Evolutionary conservation across 208 protist species (phyloP), one percentile per base, ranked within the genome.

Genomic region (Phytomonas serpens): DNA sequence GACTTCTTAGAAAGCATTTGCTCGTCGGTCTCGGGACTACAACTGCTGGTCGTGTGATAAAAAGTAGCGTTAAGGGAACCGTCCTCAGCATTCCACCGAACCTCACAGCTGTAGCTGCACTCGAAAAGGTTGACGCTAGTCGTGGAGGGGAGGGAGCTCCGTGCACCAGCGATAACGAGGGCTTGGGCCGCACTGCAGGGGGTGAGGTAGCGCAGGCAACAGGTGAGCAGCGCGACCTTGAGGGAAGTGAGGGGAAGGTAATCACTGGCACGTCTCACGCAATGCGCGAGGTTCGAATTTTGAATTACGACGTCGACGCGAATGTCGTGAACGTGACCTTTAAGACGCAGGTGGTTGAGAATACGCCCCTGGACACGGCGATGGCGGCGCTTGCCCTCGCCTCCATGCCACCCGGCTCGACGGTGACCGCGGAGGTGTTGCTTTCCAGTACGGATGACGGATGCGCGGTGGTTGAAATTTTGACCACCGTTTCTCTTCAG

Each of bases 391-490:
- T 75, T 0, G 78, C 77, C 27, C 77, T 93, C 30, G 57, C 74
- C 14, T 69, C 57, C 11, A 14, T 93, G 16, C 75, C 68, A 27
- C 66, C 78, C 2, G 87, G 88, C 6, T 64, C 73, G 52, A 47
- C 77, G 11, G 88, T 95, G 0, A 69, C 70, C 4, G 86, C 73
- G 23, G 81, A 64, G 38, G 90, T 95, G 30, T 75, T 95, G 61
- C 77, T 95, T 19, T 89, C 84, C 37, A 80, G 77, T n/a, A 95
- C 87, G 1, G 90, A 95, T 68, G 86, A 95, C 69, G 75, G 82
- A 57, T 93, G 85, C 64, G 90, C 90, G 37, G 82, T 95, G 71
- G 86, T 95, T 14, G 87, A 93, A 76, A 73, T 94, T 29, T 61
- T 75, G 40, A 47, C 74, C 69, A 38, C 57, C 74, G 31, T 67